phyloP scores from a whole-genome alignment of 257 asterid genomes.

The Osmanthus fragrans region DNA sequence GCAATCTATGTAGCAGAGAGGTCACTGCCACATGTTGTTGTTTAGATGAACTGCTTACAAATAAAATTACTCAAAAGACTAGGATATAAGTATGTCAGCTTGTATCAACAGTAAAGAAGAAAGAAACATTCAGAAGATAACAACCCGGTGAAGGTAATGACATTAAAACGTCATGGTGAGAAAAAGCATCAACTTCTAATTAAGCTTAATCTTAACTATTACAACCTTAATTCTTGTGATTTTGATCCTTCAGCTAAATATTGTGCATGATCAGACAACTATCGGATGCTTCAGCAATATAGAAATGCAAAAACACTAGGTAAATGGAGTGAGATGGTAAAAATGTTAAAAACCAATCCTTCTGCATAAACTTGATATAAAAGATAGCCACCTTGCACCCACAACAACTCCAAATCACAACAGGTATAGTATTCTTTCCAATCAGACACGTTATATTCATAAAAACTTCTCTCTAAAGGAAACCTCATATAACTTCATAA shows the following conservation, averaged over 20 bases:
- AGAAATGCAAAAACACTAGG: neutral
- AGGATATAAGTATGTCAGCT: neutral
- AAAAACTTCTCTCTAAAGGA: constrained; percentile 1
- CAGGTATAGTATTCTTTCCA: neutral
- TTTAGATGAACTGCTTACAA: no score
- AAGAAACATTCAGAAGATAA: constrained; percentile 14
- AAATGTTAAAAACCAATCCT: neutral
- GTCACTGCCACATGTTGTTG: no score
- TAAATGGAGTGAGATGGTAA: neutral
- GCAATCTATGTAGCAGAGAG: no score
- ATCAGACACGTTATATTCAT: neutral
- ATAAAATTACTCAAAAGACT: neutral
- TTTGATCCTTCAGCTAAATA: neutral
- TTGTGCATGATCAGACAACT: constrained; percentile 8
- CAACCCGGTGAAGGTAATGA: constrained; percentile 8
- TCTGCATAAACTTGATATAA: neutral
- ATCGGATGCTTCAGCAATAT: constrained; percentile 11
- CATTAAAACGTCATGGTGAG: neutral
- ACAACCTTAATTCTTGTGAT: neutral
- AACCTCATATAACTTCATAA: neutral
- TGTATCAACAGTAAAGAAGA: constrained; percentile 12
- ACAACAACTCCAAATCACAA: neutral
- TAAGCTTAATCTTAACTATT: neutral
- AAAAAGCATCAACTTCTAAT: constrained; percentile 12
- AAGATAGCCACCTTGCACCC: constrained; percentile 11